phyloP scores from a whole-genome alignment of 345 rosid species.

The Hevea brasiliensis region DNA sequence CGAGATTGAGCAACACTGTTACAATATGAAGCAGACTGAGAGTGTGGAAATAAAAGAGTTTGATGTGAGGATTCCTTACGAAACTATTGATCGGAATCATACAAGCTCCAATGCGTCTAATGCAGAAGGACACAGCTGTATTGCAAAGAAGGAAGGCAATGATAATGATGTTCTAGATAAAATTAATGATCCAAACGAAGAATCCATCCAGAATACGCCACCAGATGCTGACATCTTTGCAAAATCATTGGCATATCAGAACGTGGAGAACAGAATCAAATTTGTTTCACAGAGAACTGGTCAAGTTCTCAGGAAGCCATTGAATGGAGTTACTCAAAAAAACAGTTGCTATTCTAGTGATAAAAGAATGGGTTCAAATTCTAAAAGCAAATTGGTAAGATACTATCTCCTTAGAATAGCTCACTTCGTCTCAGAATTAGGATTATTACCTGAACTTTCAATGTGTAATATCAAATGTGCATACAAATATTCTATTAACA shows the following conservation, averaged over 20 bases:
- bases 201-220: slow-evolving; percentile 9
- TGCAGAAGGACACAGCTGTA: not conserved
- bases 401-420: not conserved
- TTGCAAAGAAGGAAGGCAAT: slow-evolving; percentile 7
- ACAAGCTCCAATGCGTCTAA: not conserved
- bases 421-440: not conserved
- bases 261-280: slow-evolving; percentile 15
- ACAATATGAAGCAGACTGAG: not conserved
- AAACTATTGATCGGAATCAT: slow-evolving; percentile 5
- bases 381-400: slow-evolving; percentile 53
- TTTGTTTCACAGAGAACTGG: slow-evolving; percentile 20
- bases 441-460: too few relatives aligned
- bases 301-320: slow-evolving; percentile 21
- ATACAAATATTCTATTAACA: too few relatives aligned
- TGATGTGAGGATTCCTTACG: not conserved
- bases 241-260: slow-evolving; percentile 18
- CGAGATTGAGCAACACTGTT: not conserved
- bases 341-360: slow-evolving; percentile 4
- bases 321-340: slow-evolving; percentile 17
- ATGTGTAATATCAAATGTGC: too few relatives aligned
- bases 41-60: not conserved
- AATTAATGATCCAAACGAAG: slow-evolving; percentile 22
- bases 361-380: slow-evolving; percentile 24
- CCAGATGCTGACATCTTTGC: slow-evolving; percentile 19
- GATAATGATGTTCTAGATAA: not conserved